A percentile compares a stretch with the other conserved stretches of the same genome.
phyloP scores from a whole-genome alignment of 139 green algal genomes.

The Tetratostichococcus sp. region DNA sequence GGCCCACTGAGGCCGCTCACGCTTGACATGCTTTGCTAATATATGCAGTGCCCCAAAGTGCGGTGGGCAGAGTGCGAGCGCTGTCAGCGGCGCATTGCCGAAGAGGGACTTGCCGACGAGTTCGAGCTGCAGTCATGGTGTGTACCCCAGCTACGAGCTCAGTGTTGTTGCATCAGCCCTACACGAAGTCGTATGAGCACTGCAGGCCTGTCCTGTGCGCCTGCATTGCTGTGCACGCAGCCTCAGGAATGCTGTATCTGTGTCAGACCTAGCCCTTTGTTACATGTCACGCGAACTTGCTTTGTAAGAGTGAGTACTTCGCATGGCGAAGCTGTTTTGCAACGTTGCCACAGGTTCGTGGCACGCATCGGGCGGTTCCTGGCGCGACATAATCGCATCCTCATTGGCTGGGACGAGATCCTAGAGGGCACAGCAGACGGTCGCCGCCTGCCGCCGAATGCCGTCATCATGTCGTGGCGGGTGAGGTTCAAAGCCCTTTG shows the following conservation, averaged over 20 bases:
- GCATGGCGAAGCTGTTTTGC: too few species aligned
- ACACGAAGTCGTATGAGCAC: too few species aligned
- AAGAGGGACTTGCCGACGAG: conserved; percentile 34
- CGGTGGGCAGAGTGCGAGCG: conserved; percentile 34
- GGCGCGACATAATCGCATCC: conserved; percentile 16
- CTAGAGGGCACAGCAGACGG: conserved; percentile 34
- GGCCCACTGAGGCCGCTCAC: too few species aligned
- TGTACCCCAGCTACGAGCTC: not conserved
- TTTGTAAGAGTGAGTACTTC: too few species aligned
- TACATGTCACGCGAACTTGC: too few species aligned
- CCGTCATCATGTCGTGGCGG: conserved; percentile 62
- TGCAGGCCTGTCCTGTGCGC: too few species aligned
- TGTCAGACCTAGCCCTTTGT: too few species aligned
- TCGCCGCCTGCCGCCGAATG: conserved; percentile 27
- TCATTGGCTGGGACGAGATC: conserved; percentile 71
- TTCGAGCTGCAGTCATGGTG: conserved; percentile 55
- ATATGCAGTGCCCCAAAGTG: conserved; percentile 47
- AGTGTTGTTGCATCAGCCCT: not conserved
- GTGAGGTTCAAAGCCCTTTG: conserved; percentile 16
- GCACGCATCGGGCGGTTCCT: conserved; percentile 37
- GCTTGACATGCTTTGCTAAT: too few species aligned
- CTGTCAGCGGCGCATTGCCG: conserved; percentile 44
- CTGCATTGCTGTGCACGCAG: too few species aligned
- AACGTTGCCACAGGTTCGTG: conserved; percentile 44
- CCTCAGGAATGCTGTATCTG: too few species aligned